Percentiles rank a stretch among this genome's conserved stretches.
Evolutionary conservation across 129 eudicot species (phyloP).

Genomic region (Escallonia rubra): DNA sequence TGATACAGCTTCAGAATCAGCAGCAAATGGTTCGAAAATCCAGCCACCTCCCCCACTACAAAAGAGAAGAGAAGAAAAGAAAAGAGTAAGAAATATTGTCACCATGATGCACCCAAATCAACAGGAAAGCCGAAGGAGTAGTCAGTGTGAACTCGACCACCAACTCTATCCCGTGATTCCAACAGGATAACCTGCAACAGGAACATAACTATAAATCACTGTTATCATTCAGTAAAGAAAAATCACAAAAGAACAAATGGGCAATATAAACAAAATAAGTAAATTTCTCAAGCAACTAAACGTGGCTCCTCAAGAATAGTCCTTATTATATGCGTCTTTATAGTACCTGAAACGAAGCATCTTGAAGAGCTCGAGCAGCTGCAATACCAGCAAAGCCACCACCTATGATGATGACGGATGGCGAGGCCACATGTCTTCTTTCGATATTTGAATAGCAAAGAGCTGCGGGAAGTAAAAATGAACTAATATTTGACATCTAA

Average conservation of each 20-base stretch:
- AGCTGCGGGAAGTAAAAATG: slow-evolving; percentile 27
- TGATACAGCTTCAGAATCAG: neutral
- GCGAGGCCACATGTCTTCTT: slow-evolving; percentile 42
- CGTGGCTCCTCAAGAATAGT: too few species aligned
- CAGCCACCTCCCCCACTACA: too few species aligned
- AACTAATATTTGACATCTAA: neutral
- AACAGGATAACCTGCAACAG: slow-evolving; percentile 60
- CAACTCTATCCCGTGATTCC: slow-evolving; percentile 94
- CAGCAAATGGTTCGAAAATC: neutral
- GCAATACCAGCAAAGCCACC: slow-evolving; percentile 90
- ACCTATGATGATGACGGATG: slow-evolving; percentile 87
- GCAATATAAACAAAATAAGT: too few species aligned
- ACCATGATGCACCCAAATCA: slow-evolving; percentile 98
- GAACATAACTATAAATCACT: neutral
- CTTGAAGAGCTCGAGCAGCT: slow-evolving; percentile 88
- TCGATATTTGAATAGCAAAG: slow-evolving; percentile 41
- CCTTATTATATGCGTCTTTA: neutral
- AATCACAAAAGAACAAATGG: too few species aligned
- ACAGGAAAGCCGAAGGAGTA: slow-evolving; percentile 95
- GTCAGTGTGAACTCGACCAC: slow-evolving; percentile 91
- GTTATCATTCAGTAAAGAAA: too few species aligned
- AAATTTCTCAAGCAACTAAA: too few species aligned
- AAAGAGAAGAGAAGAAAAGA: neutral
- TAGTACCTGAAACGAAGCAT: slow-evolving; percentile 85
- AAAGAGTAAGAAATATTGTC: neutral